Percentiles rank a stretch among this genome's conserved stretches.
phyloP scores from a whole-genome alignment of 495 filamentous ascomycete species.

The Immersiella caudata region DNA sequence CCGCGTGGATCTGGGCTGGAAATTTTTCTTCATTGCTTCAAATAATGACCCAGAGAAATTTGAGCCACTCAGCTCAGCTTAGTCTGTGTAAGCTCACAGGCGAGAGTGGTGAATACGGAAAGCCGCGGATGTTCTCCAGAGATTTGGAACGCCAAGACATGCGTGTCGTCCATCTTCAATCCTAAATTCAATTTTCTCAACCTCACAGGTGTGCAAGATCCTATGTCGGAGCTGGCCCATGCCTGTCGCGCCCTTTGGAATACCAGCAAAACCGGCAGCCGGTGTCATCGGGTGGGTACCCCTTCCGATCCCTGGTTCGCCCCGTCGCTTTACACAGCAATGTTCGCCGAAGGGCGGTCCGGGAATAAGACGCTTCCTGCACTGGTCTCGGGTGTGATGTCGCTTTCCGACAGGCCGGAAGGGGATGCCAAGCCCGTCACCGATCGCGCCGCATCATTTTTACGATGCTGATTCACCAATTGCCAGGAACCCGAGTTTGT shows the following conservation, averaged over 20 bases:
- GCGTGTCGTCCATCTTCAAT: too few species aligned
- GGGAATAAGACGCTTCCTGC: neutral
- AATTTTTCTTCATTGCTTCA: too few species aligned
- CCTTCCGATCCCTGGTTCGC: neutral
- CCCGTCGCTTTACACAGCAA: neutral
- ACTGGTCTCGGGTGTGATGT: neutral
- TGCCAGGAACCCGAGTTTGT: neutral
- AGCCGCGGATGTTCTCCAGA: too few species aligned
- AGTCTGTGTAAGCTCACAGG: too few species aligned
- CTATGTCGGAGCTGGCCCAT: too few species aligned
- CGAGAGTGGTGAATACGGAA: too few species aligned
- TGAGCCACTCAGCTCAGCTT: too few species aligned
- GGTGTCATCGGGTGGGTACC: neutral
- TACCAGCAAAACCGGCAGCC: neutral
- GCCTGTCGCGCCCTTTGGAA: neutral
- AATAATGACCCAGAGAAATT: too few species aligned
- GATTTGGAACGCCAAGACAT: too few species aligned
- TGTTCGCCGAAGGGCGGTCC: neutral
- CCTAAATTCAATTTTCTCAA: too few species aligned
- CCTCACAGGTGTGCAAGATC: too few species aligned
- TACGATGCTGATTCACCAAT: neutral
- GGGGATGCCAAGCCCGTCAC: neutral
- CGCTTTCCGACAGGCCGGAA: neutral
- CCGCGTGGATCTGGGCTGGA: too few species aligned
- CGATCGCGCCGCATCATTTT: neutral